Conservation (phyloP, 306 rosid genomes). For the Ceratonia siliqua region DNA sequence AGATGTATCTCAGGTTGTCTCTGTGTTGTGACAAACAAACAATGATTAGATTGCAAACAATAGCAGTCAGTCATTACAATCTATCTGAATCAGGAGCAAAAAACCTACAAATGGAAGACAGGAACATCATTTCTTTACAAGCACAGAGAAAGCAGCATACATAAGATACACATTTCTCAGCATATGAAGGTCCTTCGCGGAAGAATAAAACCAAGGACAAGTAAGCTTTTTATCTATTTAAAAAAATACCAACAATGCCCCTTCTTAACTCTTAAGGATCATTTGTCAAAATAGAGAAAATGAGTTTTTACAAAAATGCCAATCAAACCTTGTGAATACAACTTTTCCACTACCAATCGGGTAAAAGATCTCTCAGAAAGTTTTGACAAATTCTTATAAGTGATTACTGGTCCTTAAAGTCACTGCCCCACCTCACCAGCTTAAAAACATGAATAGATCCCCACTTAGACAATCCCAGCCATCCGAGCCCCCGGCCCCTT, state of each 20-base stretch:
- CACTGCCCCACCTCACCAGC: not conserved
- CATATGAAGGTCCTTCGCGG: not conserved
- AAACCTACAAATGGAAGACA: not conserved
- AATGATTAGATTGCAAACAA: not conserved
- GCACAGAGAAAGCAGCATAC: not conserved
- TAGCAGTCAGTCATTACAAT: not conserved
- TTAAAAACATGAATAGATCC: not conserved
- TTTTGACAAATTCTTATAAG: not conserved
- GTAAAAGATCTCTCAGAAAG: not conserved
- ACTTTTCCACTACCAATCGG: not conserved
- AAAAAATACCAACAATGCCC: not conserved
- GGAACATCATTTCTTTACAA: not conserved
- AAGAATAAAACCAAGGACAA: not conserved
- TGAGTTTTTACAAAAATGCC: not conserved
- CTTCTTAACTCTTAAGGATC: not conserved
- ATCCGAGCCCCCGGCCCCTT: not conserved
- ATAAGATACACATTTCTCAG: not conserved
- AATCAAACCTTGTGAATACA: not conserved
- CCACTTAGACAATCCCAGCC: not conserved
- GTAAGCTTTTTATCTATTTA: not conserved
- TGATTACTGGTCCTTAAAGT: not conserved
- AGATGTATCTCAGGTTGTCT: constrained; percentile 95
- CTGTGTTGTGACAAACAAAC: constrained; percentile 47
- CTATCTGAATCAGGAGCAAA: constrained; percentile 3
- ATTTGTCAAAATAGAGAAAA: not conserved